A percentile compares a stretch with the other conserved stretches of the same genome.
Conservation (phyloP, 1,284 basidiomycete genomes). For the Tausonia pullulans region DNA sequence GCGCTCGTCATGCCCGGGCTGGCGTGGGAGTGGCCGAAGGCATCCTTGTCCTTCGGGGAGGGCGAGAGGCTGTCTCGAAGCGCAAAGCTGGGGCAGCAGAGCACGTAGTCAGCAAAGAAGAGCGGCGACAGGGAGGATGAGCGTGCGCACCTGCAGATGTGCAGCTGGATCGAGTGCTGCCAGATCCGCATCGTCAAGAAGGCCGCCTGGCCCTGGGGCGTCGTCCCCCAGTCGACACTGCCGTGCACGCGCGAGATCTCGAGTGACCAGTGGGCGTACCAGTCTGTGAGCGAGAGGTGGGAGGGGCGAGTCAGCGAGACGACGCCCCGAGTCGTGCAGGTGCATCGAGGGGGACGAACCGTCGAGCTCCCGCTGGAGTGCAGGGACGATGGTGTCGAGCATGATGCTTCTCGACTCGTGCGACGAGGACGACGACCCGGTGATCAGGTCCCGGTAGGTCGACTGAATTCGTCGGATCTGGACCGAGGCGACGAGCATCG, state of each 20-base stretch:
- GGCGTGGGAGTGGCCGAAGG: neutral
- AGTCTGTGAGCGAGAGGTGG: neutral
- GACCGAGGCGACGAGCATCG: neutral
- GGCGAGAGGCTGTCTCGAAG: neutral
- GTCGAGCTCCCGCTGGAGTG: neutral
- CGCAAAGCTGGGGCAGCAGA: neutral
- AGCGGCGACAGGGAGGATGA: neutral
- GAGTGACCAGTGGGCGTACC: neutral
- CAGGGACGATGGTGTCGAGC: neutral
- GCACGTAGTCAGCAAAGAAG: neutral
- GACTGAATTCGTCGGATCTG: neutral
- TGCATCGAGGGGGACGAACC: neutral
- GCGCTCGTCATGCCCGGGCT: neutral
- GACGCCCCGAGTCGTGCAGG: neutral
- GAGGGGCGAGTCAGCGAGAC: neutral
- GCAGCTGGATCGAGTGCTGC: conserved; percentile 1
- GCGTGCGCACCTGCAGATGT: neutral
- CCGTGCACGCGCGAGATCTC: neutral
- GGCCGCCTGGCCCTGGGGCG: neutral
- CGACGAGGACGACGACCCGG: neutral
- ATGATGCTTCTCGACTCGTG: neutral
- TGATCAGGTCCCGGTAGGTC: neutral
- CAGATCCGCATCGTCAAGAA: neutral
- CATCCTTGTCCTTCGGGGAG: neutral
- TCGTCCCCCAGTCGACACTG: neutral